phyloP scores from a whole-genome alignment of 2,329 filamentous ascomycete genomes.

The Ophiostoma sp. region DNA sequence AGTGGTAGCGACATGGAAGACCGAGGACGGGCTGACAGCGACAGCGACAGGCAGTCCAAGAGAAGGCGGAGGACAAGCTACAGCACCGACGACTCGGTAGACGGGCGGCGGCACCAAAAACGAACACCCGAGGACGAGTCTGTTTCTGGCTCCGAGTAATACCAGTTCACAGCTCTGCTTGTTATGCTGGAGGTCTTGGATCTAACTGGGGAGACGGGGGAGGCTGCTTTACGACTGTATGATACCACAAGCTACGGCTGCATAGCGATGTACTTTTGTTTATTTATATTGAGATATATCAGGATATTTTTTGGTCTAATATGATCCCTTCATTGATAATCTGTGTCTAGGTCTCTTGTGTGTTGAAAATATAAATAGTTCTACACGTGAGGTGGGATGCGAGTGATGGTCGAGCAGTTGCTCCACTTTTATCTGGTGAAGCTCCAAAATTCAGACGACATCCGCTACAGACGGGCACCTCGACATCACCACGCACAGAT shows the following conservation, averaged over 20 bases:
- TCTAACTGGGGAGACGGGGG: neutral
- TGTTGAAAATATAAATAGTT: neutral
- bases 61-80: neutral
- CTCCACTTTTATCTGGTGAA: conserved; percentile 6
- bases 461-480: neutral
- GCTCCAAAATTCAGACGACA: conserved; percentile 12
- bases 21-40: neutral
- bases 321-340: neutral
- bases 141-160: neutral
- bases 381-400: no score
- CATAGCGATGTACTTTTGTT: neutral
- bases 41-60: conserved; percentile 5
- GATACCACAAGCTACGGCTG: conserved; percentile 8
- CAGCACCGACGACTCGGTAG: neutral
- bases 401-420: no score
- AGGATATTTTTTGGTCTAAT: no score
- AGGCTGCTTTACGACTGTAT: conserved; percentile 9
- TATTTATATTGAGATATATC: neutral
- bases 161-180: neutral
- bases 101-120: neutral
- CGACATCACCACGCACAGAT: neutral
- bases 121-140: neutral
- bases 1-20: neutral
- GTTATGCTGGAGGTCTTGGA: neutral
- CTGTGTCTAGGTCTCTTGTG: neutral